Conservation (phyloP, 306 rosid genomes). For the Oemleria cerasiformis region DNA sequence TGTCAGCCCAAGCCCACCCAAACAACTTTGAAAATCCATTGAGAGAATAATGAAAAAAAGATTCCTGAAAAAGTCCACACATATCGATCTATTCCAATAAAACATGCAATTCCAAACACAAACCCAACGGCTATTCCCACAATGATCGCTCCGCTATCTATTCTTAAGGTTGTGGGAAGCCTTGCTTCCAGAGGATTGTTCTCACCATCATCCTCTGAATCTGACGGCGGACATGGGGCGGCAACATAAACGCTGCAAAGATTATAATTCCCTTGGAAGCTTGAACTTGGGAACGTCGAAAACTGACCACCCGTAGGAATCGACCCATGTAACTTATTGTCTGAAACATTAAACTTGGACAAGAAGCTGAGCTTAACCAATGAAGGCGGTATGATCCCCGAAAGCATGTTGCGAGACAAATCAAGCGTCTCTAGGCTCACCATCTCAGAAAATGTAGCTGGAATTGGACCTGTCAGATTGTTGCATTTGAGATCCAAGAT, state of each 20-base stretch:
- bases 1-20: not conserved
- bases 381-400: constrained; percentile 38
- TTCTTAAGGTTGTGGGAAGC: not conserved
- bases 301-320: constrained; percentile 49
- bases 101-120: constrained; percentile 14
- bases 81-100: not conserved
- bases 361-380: constrained; percentile 39
- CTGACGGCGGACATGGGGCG: constrained; percentile 10
- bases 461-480: constrained; percentile 37
- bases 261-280: constrained; percentile 34
- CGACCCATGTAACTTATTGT: constrained; percentile 37
- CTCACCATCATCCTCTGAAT: not conserved
- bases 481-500: constrained; percentile 38
- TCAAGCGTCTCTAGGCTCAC: constrained; percentile 43
- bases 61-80: not conserved
- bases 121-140: constrained; percentile 30
- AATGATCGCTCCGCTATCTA: constrained; percentile 2
- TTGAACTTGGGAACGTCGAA: constrained; percentile 41
- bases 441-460: constrained; percentile 29
- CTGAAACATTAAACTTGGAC: constrained; percentile 47
- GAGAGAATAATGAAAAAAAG: not conserved
- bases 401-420: constrained; percentile 45
- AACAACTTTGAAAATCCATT: not conserved
- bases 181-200: not conserved
- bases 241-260: constrained; percentile 26